Evolutionary conservation across 1,284 basidiomycete genomes (phyloP), one percentile per base, ranked within the genome.

Genomic region (Anthracocystis setariae): DNA sequence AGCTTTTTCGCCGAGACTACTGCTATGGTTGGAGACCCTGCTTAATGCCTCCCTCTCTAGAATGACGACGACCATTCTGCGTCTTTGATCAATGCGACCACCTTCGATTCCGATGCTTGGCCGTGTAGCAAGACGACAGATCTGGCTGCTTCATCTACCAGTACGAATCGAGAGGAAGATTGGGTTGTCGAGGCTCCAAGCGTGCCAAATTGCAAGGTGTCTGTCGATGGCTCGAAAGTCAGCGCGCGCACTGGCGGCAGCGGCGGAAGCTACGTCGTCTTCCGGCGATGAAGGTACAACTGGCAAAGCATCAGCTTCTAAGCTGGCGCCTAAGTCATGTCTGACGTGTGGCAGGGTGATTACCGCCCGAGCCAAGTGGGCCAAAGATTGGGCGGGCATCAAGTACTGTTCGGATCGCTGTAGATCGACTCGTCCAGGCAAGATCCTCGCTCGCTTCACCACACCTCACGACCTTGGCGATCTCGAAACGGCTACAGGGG

Each of bases 291-390:
- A 27, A 8, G 24, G 42, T 3, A 9, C 25, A 9, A 24, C 20
- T 4, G 51, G 35, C 33, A 58, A 55, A 15, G 43, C 47, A 0
- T 2, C 51, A 8, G 39, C 56, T 2, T 51, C 47, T 2, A 40
- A 52, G 15, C 56, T 69, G 15, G 42, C 32, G 5, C 46, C 64
- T 1, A 77, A 74, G 20, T 50, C 74, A 3, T 78, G 76, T 47
- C 23, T 64, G 39, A 77, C 74, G 8, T 78, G 74, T 39, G 74
- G 63, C 12, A n/a, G 76, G 15, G 49, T 72, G 25, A 77, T 78
- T 44, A 78, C 76, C 4, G 74, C 76, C n/a, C 49, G 76, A 9
- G 63, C 71, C 13, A 78, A 77, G 21, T 78, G 76, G 76, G 58
- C 64, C 4, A 62, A 61, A 24, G 58, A 77, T 43, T 78, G 76